Percentiles rank a stretch among this genome's conserved stretches.
These are phyloP conservation scores for Suhomyces vadensis DNA, from an alignment of 805 yeast genomes.

Conservation along the genomic window DNA sequence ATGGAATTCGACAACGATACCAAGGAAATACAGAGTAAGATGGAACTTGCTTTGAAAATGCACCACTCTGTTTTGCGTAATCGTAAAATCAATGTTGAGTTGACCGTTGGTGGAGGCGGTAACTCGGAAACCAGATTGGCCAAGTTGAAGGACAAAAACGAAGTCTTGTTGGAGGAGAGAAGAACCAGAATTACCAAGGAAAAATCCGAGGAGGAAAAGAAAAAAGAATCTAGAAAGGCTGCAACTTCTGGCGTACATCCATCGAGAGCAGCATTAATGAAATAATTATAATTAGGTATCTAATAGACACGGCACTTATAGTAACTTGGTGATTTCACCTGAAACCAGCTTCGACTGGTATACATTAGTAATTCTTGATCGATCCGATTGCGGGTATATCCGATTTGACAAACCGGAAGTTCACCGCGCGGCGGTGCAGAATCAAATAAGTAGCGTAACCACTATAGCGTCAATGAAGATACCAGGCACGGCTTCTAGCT, in stretches of 20 bases:
- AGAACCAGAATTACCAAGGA: slow-evolving; percentile 53
- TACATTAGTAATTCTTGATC: too few relatives aligned
- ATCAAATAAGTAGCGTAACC: too few relatives aligned
- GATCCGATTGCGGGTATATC: too few relatives aligned
- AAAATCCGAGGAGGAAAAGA: slow-evolving; percentile 40
- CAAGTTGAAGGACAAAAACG: slow-evolving; percentile 80
- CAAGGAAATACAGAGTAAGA: slow-evolving; percentile 67
- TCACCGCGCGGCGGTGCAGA: too few relatives aligned
- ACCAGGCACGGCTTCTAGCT: too few relatives aligned
- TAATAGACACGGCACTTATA: slow-evolving; percentile 1
- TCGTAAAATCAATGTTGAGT: slow-evolving; percentile 89
- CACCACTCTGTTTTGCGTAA: slow-evolving; percentile 72
- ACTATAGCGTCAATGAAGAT: too few relatives aligned
- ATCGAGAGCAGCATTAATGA: slow-evolving; percentile 57
- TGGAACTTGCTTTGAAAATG: slow-evolving; percentile 82
- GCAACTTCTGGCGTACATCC: slow-evolving; percentile 56
- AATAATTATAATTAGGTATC: slow-evolving; percentile 8
- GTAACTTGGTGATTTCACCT: too few relatives aligned
- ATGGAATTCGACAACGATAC: slow-evolving; percentile 69
- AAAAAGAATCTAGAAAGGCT: slow-evolving; percentile 13
- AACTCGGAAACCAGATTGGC: slow-evolving; percentile 64
- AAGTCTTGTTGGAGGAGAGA: slow-evolving; percentile 70
- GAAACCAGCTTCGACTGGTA: too few relatives aligned
- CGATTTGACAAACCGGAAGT: too few relatives aligned
- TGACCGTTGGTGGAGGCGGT: slow-evolving; percentile 98